Evolutionary conservation across 148 eudicot genomes (phyloP), one percentile per base, ranked within the genome.

Genomic region (Nepenthes gracilis): DNA sequence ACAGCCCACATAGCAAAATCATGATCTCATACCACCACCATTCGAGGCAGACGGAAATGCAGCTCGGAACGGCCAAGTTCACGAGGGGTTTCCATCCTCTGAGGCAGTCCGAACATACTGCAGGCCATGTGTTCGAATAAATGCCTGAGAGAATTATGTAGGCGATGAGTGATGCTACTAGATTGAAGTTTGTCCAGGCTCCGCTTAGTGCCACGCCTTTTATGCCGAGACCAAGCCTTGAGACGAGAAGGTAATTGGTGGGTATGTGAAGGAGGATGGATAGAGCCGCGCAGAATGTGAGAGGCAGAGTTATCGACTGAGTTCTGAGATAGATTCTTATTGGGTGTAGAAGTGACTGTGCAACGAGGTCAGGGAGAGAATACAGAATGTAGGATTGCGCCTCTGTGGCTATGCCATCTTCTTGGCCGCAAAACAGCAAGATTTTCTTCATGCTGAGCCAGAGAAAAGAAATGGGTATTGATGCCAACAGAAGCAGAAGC

Each of bases 11-110:
- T 8, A 85, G 58, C 58, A 87, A 60, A 58, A 87, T 78, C 88
- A 85, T 87, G 78, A 87, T 78, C 53, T 87, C 96, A 54, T 87
- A 87, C 91, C 96, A 87, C 96, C 96, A 87, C 96, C 96, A 87
- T 47, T 87, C 96, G 23, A 87, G 70, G 51, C 96, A 87, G 1
- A 87, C 90, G 1, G 88, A 78, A 64, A 87, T 55, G 68, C 96
- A 87, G 60, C 96, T 87, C 47, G 96, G 91, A 43, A 87, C 63
- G 13, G 95, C 95, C 40, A 87, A 47, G 23, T 74, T 74, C 55
- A 73, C 2, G 33, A 87, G 81, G 7, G 78, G 36, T 33, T 62
- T 68, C 90, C 87, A 84, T 6, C 64, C 81, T 60, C 35, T 74
- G 35, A 87, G 54, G 65, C 83, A 73, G 1, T 87, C 80, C 2